Evolutionary conservation across 2,329 filamentous ascomycete species (phyloP), one percentile per base, ranked within the genome.

Genomic region (Trichoderma arundinaceum): DNA sequence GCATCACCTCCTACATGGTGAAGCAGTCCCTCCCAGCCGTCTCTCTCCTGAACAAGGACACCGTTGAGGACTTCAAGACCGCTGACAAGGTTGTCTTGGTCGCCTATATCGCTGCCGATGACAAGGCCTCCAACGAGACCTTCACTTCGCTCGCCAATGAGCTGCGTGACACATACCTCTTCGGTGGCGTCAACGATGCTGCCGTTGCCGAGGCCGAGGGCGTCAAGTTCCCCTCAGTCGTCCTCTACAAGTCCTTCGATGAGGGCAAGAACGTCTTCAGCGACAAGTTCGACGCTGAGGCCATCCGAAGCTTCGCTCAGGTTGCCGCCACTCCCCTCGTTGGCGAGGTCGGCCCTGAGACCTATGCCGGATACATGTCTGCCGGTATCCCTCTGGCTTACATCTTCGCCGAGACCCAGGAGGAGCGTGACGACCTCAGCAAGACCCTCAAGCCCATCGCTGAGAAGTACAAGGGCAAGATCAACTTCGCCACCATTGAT

Each of bases 401-500:
- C 84, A 96, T 99, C 82, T 98, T 99, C 81, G 90, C 94, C 70
- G 94, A 97, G 83, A 94, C 91, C 52, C 78, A 86, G 33, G 94
- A 98, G 82, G 93, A 97, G 86, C 94, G 95, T 74, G 87, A 90
- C 76, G 83, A 88, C 75, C 88, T 97, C 71, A 84, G 90, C 72
- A 87, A 90, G 70, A 83, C 87, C 69, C 85, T 99, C 75, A 96
- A 93, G 86, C 85, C 92, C 71, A 80, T 99, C 71, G 95, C 95
- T 68, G 87, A 96, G 84, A 91, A 94, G 84, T 88, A 93, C 86
- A 94, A 94, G 83, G 94, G 95, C 81, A 89, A 88, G 79, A 88
- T 99, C 84, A 98, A 96, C 90, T 96, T 99, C 78, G 95, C 94
- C 71, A 97, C 93, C 75, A 98, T 99, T 74, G 95, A 99, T 77